Evolutionary conservation across 345 rosid genomes (phyloP), one percentile per base, ranked within the genome.

Genomic region (Eucalyptus cloeziana): DNA sequence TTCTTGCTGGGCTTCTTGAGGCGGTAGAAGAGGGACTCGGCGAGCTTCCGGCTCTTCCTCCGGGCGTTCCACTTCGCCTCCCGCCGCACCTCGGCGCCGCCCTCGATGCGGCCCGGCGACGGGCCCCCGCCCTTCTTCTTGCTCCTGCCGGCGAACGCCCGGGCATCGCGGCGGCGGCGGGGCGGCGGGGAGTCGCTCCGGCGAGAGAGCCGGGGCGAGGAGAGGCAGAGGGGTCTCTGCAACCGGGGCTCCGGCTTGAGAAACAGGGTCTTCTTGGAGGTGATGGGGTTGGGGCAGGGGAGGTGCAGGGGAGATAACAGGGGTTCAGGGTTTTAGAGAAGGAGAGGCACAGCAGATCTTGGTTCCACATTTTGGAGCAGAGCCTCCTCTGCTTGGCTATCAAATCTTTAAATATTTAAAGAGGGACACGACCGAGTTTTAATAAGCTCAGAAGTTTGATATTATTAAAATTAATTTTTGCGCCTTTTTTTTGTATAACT

Each of bases 61-160:
- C 94, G 91, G 45, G 95, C 94, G 11, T 91, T 93, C 19, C 93
- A 92, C 91, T 93, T 95, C 45, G 92, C 87, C 27, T 89, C 88
- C 33, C 95, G 96, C 86, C 96, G 95, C 69, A 90, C 37, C 85
- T 90, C 95, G 2, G 96, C 47, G 71, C 89, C 92, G 5, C 97
- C 97, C 89, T 94, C 98, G 43, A 93, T 89, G 86, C 97, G 91
- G 22, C 98, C 96, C 0, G 95, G 91, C 7, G 94, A 93, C 3
- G 94, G 88, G 16, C 96, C 96, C 24, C 94, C 95, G 30, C 95
- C 91, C 90, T 95, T 94, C 93, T 94, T 96, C 96, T 95, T 97
- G 95, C 98, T 96, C 91, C 98, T 92, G 44, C 99, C 98, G 40
- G 99, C 95, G 86, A 96, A 88, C 33, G 97, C 92, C 17, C 97